A percentile compares a stretch with the other conserved stretches of the same genome.
These are phyloP conservation scores for Thuja plicata DNA, from an alignment of 83 land plant genomes.

Conservation along the genomic window DNA sequence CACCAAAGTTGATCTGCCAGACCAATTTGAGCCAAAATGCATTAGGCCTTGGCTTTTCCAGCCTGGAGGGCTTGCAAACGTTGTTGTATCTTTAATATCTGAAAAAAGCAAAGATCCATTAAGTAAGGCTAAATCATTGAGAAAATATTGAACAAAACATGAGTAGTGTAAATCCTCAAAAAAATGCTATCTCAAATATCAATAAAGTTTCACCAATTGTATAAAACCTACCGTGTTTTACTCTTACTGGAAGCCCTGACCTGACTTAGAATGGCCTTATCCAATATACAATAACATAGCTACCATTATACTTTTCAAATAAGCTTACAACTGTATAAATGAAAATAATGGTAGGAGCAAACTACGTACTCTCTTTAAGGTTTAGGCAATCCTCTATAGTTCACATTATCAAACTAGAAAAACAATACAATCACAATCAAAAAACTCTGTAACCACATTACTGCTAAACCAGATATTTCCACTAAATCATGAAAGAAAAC, in stretches of 20 bases:
- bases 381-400: not conserved
- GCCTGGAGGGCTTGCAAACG: slow-evolving; percentile 13
- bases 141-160: not conserved
- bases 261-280: not conserved
- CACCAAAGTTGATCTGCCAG: not conserved
- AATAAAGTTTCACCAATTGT: not conserved
- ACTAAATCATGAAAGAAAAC: too few species aligned
- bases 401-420: not conserved
- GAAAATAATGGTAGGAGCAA: not conserved
- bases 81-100: slow-evolving; percentile 16
- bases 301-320: not conserved
- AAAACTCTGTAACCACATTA: too few species aligned
- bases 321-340: too few species aligned
- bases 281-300: not conserved
- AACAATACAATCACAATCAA: too few species aligned
- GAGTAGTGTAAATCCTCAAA: not conserved
- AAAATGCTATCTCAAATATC: not conserved
- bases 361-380: not conserved
- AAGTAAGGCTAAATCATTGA: not conserved
- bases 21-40: not conserved
- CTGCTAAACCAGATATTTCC: too few species aligned
- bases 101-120: not conserved
- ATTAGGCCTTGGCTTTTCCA: slow-evolving; percentile 16
- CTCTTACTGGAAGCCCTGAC: not conserved
- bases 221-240: not conserved